Evolutionary conservation across 164 flowering plant genomes (phyloP), one percentile per base, ranked within the genome.

Genomic region (Houttuynia cordata): DNA sequence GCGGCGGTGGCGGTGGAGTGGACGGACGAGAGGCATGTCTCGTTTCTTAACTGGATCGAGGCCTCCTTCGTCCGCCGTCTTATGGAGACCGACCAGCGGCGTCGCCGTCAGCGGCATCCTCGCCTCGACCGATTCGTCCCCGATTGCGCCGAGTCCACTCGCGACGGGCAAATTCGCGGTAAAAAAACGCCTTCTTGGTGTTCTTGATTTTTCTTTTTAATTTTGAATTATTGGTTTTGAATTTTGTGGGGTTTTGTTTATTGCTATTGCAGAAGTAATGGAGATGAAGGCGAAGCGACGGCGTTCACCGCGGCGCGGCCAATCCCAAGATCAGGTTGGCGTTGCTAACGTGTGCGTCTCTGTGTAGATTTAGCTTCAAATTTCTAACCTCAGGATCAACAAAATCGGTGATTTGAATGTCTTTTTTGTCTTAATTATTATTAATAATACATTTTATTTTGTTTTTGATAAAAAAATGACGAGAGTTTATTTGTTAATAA

Each of bases 11-110:
- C 49, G 49, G 49, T 2, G 37, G 39, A 57, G 57, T 86, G 93
- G 93, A 86, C 93, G 18, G 64, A 83, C 58, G 86, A 85, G 77
- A 83, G 67, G 68, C 91, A 85, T 67, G 45, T 75, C 24, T 53
- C 63, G 21, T 85, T 58, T 68, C 65, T 85, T 51, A 79, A 70
- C 65, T 61, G 71, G 42, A 71, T 85, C 75, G 91, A 85, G 51
- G 79, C 79, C 0, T 70, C 83, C 1, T 86, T 86, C 57, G 88
- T 86, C 23, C 76, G 77, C 17, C 67, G 71, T 51, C 78, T 83
- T 83, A 53, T 80, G 0, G 65, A 67, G n/a, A 52, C 61, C 15
- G 62, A 62, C 55, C 23, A 40, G 12, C 62, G 60, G 20, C n/a
- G 49, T 14, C 23, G 10, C 58, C 51, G 49, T 50, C 53, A 21